These are phyloP conservation scores for Sphaerulina musiva DNA, from an alignment of 2,329 filamentous ascomycete genomes.

Conservation along the genomic window DNA sequence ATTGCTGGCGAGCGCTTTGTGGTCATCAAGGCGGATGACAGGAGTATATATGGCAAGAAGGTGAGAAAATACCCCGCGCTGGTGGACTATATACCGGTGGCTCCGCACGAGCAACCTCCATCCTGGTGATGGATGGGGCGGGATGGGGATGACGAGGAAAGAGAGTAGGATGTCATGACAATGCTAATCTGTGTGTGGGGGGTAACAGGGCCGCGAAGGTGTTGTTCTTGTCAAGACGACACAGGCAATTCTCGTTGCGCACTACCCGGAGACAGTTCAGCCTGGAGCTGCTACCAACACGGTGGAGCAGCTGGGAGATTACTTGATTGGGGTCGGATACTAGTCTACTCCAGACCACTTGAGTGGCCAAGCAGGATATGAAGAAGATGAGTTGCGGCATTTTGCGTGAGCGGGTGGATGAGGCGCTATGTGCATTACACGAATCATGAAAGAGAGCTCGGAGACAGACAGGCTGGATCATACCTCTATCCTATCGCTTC, in stretches of 20 bases:
- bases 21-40: slow-evolving; percentile 66
- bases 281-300: slow-evolving; percentile 71
- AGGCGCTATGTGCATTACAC: background rate
- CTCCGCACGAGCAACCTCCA: background rate
- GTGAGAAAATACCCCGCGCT: slow-evolving; percentile 32
- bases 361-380: background rate
- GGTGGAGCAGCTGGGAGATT: slow-evolving; percentile 78
- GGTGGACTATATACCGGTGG: too few relatives aligned
- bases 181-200: background rate
- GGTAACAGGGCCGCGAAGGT: slow-evolving; percentile 64
- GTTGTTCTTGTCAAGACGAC: slow-evolving; percentile 78
- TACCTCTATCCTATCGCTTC: background rate
- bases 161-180: background rate
- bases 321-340: slow-evolving; percentile 73
- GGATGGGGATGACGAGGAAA: background rate
- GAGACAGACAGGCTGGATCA: background rate
- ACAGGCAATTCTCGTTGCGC: slow-evolving; percentile 80
- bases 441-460: background rate
- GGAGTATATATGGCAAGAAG: slow-evolving; percentile 79
- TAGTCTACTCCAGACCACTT: slow-evolving; percentile 34
- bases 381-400: background rate
- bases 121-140: background rate
- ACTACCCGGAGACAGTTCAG: slow-evolving; percentile 69
- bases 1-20: slow-evolving; percentile 73
- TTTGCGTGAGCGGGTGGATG: background rate